A percentile compares a stretch with the other conserved stretches of the same genome.
These are phyloP conservation scores for Clathrospora elynae DNA, from an alignment of 2,329 filamentous ascomycete species.

Conservation along the genomic window DNA sequence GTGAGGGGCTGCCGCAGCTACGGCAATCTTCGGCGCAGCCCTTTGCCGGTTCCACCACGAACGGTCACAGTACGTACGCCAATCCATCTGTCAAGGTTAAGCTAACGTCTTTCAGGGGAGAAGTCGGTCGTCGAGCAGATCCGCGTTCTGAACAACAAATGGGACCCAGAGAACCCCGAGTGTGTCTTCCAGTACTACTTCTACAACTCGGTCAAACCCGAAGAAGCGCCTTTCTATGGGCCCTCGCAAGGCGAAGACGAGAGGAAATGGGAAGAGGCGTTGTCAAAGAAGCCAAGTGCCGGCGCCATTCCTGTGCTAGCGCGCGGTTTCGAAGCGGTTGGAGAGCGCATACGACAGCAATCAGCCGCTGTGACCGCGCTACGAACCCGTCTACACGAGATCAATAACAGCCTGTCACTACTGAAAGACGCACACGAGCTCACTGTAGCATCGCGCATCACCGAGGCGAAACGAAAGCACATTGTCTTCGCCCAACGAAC, in stretches of 20 bases:
- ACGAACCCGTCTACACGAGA: slow-evolving; percentile 75
- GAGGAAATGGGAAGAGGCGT: slow-evolving; percentile 81
- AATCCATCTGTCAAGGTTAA: not conserved
- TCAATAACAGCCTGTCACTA: slow-evolving; percentile 73
- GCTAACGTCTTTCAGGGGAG: slow-evolving; percentile 57
- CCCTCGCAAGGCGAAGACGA: slow-evolving; percentile 73
- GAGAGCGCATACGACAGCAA: slow-evolving; percentile 74
- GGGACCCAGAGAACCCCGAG: slow-evolving; percentile 69
- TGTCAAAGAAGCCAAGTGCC: slow-evolving; percentile 76
- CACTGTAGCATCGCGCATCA: slow-evolving; percentile 72
- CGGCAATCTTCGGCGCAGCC: slow-evolving; percentile 37
- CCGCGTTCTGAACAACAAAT: slow-evolving; percentile 71
- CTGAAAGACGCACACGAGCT: slow-evolving; percentile 79
- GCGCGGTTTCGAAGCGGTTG: slow-evolving; percentile 73
- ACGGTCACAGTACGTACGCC: slow-evolving; percentile 35
- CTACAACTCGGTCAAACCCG: slow-evolving; percentile 81
- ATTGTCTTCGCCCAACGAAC: slow-evolving; percentile 73
- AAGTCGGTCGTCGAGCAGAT: slow-evolving; percentile 79
- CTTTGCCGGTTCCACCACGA: slow-evolving; percentile 35
- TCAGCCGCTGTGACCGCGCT: slow-evolving; percentile 70
- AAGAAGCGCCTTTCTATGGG: slow-evolving; percentile 75
- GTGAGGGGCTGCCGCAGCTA: slow-evolving; percentile 44
- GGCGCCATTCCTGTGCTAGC: slow-evolving; percentile 79
- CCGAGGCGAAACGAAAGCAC: slow-evolving; percentile 74
- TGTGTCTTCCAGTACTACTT: slow-evolving; percentile 84